These are phyloP conservation scores for Myxozyma neglecta DNA, from an alignment of 805 yeast species.

Conservation along the genomic window DNA sequence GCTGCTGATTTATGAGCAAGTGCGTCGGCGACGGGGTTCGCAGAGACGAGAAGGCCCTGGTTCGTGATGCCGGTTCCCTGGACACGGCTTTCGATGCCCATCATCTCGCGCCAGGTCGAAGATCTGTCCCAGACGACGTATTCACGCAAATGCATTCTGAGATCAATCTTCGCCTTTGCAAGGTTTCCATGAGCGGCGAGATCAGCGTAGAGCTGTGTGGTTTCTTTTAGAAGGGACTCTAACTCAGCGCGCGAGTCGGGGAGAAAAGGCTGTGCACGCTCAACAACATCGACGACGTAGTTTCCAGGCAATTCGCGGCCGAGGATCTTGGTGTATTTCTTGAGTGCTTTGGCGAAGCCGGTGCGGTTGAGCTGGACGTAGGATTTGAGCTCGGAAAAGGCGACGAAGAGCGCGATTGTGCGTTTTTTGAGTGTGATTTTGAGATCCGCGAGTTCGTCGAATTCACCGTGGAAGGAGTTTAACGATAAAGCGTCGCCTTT, in stretches of 20 bases:
- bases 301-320: slow-evolving; percentile 47
- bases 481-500: slow-evolving; percentile 16
- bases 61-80: slow-evolving; percentile 57
- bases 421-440: slow-evolving; percentile 67
- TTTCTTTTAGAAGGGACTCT: slow-evolving; percentile 53
- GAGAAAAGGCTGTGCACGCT: slow-evolving; percentile 58
- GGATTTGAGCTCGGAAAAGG: slow-evolving; percentile 77
- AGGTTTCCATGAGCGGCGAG: slow-evolving; percentile 46
- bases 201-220: slow-evolving; percentile 57
- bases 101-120: slow-evolving; percentile 97
- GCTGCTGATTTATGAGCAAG: slow-evolving; percentile 14
- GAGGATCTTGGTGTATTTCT: slow-evolving; percentile 86
- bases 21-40: slow-evolving; percentile 28
- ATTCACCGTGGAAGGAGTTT: slow-evolving; percentile 22
- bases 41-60: slow-evolving; percentile 21
- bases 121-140: slow-evolving; percentile 97
- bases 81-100: slow-evolving; percentile 81
- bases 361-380: slow-evolving; percentile 80
- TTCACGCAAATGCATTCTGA: slow-evolving; percentile 68
- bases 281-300: slow-evolving; percentile 50
- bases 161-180: slow-evolving; percentile 50
- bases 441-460: slow-evolving; percentile 48
- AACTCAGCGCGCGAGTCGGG: slow-evolving; percentile 50
- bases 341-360: slow-evolving; percentile 85
- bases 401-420: slow-evolving; percentile 64